phyloP scores from a whole-genome alignment of 179 eudicot species.

The Beta lomatogona region DNA sequence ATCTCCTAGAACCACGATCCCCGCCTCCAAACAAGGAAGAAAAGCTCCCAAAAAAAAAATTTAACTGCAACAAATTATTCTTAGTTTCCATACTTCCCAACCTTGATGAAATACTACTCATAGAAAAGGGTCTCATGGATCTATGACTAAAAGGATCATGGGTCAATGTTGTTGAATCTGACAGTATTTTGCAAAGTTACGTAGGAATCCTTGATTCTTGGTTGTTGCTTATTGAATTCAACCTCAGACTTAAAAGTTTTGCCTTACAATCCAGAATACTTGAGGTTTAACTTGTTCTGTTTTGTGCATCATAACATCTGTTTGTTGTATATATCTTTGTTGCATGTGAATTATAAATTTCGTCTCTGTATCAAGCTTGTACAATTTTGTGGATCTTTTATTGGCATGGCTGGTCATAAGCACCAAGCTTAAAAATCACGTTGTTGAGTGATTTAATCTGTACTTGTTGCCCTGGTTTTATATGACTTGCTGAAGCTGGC shows the following conservation, averaged over 20 bases:
- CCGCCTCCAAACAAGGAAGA: not conserved
- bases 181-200: not conserved
- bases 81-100: not conserved
- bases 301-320: constrained; percentile 5
- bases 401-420: not conserved
- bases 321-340: not conserved
- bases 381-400: not conserved
- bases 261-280: not conserved
- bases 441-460: not conserved
- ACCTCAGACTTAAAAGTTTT: not conserved
- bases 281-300: not conserved
- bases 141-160: not conserved
- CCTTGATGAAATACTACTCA: not conserved
- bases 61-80: not conserved
- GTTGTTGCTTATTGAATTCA: not conserved
- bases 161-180: not conserved
- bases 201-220: not conserved
- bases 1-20: not conserved
- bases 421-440: not conserved
- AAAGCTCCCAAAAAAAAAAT: not conserved
- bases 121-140: not conserved
- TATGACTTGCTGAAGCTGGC: not conserved
- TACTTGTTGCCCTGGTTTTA: not conserved
- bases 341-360: not conserved
- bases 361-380: not conserved